These are phyloP conservation scores for Stephanodiscus minutulus DNA, from an alignment of 108 stramenopile species.

Conservation along the genomic window DNA sequence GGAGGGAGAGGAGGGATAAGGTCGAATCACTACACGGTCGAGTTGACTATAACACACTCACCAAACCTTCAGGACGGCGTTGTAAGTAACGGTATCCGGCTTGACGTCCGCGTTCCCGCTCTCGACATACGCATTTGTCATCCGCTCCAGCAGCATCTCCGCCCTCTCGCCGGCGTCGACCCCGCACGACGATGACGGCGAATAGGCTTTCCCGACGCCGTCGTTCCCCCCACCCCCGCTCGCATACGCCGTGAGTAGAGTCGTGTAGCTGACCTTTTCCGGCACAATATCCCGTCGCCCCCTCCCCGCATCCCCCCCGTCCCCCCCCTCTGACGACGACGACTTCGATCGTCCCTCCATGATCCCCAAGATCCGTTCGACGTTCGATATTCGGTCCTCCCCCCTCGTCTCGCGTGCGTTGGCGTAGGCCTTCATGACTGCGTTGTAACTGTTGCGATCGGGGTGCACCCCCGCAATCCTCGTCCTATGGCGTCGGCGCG, in stretches of 20 bases:
- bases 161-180: constrained; percentile 42
- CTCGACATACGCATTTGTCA: constrained; percentile 19
- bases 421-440: constrained; percentile 47
- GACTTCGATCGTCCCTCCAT: constrained; percentile 30
- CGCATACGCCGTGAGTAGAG: constrained; percentile 41
- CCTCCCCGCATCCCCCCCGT: neutral
- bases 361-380: constrained; percentile 31
- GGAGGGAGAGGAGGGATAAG: neutral
- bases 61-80: constrained; percentile 66
- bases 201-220: too few species aligned
- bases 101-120: constrained; percentile 16
- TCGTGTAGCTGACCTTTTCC: constrained; percentile 44
- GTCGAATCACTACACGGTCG: neutral
- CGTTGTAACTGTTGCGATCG: constrained; percentile 35
- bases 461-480: neutral
- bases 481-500: neutral
- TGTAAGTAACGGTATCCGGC: constrained; percentile 62
- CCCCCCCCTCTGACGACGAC: constrained; percentile 2
- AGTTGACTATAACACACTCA: too few species aligned
- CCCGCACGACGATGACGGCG: too few species aligned
- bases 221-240: constrained; percentile 2
- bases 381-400: constrained; percentile 22
- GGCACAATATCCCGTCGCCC: constrained; percentile 20
- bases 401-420: constrained; percentile 7
- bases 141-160: constrained; percentile 33